Evolutionary conservation across 1,139 yeast species (phyloP).

Genomic region (Taphrina sp.): DNA sequence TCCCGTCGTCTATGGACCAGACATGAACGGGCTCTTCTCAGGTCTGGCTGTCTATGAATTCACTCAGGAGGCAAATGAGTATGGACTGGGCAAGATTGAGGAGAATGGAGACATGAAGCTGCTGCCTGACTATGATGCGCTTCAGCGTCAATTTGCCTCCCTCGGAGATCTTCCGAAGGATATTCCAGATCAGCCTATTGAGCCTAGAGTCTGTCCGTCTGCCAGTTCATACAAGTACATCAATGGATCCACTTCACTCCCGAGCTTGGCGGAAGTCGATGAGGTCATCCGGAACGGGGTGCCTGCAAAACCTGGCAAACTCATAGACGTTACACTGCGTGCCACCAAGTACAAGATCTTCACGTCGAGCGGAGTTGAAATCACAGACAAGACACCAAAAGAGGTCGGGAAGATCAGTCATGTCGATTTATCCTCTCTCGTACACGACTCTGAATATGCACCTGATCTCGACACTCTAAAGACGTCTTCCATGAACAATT

Average conservation of each 20-base stretch:
- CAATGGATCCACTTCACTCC: slow-evolving; percentile 9
- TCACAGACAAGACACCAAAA: slow-evolving; percentile 12
- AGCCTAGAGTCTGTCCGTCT: background rate
- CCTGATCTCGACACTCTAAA: no score
- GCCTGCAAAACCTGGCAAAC: slow-evolving; percentile 5
- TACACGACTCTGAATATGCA: background rate
- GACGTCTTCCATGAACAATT: no score
- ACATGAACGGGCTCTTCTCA: slow-evolving; percentile 58
- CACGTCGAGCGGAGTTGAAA: slow-evolving; percentile 10
- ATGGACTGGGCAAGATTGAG: slow-evolving; percentile 70
- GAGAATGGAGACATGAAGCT: slow-evolving; percentile 53
- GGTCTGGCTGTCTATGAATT: slow-evolving; percentile 94
- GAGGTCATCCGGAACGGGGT: slow-evolving; percentile 3
- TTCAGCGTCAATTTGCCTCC: slow-evolving; percentile 53
- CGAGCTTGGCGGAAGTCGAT: slow-evolving; percentile 10
- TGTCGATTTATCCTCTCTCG: background rate
- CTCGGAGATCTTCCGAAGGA: slow-evolving; percentile 37
- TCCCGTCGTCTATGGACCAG: slow-evolving; percentile 66
- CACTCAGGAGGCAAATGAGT: slow-evolving; percentile 82
- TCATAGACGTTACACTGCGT: background rate
- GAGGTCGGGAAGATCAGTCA: slow-evolving; percentile 1
- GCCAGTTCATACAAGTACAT: background rate
- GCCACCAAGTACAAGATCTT: slow-evolving; percentile 10
- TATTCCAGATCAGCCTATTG: background rate
- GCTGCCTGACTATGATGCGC: slow-evolving; percentile 59